phyloP scores from a whole-genome alignment of 768 basidiomycete species.

The Strobilomyces confusus region DNA sequence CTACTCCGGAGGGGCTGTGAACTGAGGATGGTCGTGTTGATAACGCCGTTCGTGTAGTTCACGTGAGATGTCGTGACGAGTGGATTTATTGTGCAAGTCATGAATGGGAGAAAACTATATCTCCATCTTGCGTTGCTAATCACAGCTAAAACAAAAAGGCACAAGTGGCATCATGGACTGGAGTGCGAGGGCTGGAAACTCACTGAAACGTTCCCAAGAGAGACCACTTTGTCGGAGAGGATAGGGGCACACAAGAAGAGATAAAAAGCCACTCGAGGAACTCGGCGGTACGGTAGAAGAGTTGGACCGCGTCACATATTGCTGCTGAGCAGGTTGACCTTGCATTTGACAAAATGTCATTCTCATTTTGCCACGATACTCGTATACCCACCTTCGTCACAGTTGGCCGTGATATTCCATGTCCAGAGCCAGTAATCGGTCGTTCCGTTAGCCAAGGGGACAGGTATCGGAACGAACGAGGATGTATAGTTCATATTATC shows the following conservation, averaged over 20 bases:
- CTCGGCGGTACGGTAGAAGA: neutral
- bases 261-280: constrained; percentile 1
- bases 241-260: constrained; percentile 1
- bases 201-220: constrained; percentile 1
- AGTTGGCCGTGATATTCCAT: neutral
- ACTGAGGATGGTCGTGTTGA: constrained; percentile 1
- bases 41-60: constrained; percentile 2
- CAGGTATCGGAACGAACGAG: neutral
- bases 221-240: constrained; percentile 1
- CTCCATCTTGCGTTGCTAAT: constrained; percentile 4
- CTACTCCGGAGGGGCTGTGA: neutral
- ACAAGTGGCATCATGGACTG: no score
- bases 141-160: neutral
- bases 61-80: constrained; percentile 11
- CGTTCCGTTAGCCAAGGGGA: neutral
- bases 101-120: constrained; percentile 12
- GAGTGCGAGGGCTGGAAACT: neutral
- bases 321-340: constrained; percentile 2
- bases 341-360: neutral
- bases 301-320: constrained; percentile 1
- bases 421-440: constrained; percentile 3
- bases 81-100: constrained; percentile 8
- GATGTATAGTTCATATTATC: neutral
- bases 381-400: neutral
- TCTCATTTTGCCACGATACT: neutral